Evolutionary conservation across 768 basidiomycete species (phyloP).

Genomic region (Cubamyces lactineus): DNA sequence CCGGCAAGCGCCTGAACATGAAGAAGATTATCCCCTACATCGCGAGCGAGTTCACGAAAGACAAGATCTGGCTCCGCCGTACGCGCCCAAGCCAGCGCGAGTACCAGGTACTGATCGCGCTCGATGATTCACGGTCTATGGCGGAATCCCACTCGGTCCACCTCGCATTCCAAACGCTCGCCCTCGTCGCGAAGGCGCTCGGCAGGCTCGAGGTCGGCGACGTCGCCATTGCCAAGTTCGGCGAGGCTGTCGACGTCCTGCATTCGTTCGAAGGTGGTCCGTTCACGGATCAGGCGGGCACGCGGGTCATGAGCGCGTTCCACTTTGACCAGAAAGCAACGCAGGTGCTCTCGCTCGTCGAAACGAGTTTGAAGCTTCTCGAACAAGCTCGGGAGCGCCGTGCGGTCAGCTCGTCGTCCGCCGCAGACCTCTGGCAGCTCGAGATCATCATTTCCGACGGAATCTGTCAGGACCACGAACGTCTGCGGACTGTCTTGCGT

Average conservation of each 20-base stretch:
- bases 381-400: constrained; percentile 76
- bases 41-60: constrained; percentile 98
- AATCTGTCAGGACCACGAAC: constrained; percentile 95
- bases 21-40: constrained; percentile 98
- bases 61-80: constrained; percentile 97
- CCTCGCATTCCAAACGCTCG: constrained; percentile 92
- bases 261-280: constrained; percentile 85
- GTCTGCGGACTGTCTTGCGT: constrained; percentile 75
- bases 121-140: constrained; percentile 98
- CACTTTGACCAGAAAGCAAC: constrained; percentile 89
- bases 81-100: constrained; percentile 93
- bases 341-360: constrained; percentile 81
- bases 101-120: constrained; percentile 91
- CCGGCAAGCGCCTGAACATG: constrained; percentile 98
- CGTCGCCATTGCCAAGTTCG: constrained; percentile 88
- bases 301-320: constrained; percentile 82
- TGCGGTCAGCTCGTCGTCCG: constrained; percentile 59
- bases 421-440: constrained; percentile 93
- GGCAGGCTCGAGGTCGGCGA: constrained; percentile 95
- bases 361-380: constrained; percentile 73
- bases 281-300: constrained; percentile 80
- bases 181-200: constrained; percentile 88
- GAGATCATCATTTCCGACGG: constrained; percentile 99
- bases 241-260: constrained; percentile 82
- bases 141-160: constrained; percentile 90